These are phyloP conservation scores for Wickerhamiella slavikovae DNA, from an alignment of 805 yeast genomes.

Conservation along the genomic window DNA sequence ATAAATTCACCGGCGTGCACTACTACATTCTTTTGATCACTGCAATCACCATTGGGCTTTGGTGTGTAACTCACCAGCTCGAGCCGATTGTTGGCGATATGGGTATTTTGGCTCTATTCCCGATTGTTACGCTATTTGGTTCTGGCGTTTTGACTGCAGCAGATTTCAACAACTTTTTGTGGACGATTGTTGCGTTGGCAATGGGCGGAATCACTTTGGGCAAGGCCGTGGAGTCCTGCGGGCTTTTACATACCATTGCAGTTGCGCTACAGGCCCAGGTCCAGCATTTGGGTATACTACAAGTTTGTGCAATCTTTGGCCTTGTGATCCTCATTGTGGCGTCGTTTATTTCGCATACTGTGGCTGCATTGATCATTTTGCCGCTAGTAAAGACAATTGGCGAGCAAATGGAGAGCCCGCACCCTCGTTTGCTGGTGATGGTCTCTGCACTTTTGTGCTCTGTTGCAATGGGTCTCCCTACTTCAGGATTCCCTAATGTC, in stretches of 20 bases:
- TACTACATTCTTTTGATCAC: conserved; percentile 55
- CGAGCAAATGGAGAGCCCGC: conserved; percentile 36
- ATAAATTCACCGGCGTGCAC: conserved; percentile 50
- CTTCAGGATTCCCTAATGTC: conserved; percentile 94
- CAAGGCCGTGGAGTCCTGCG: conserved; percentile 84
- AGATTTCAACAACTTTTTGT: conserved; percentile 85
- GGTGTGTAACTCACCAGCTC: conserved; percentile 75
- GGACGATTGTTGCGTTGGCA: conserved; percentile 90
- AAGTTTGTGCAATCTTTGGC: conserved; percentile 63
- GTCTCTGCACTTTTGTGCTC: conserved; percentile 53
- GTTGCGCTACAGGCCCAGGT: conserved; percentile 40
- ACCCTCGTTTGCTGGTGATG: conserved; percentile 64
- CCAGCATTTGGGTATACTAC: conserved; percentile 46
- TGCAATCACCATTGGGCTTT: conserved; percentile 49
- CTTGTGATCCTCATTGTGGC: conserved; percentile 65
- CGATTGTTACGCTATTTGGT: conserved; percentile 81
- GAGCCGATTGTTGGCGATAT: conserved; percentile 70
- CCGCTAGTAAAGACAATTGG: conserved; percentile 88
- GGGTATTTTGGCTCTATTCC: conserved; percentile 89
- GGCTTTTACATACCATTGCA: conserved; percentile 66
- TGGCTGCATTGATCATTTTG: conserved; percentile 81
- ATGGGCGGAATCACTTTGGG: conserved; percentile 98
- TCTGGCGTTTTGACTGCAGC: conserved; percentile 72
- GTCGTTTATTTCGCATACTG: conserved; percentile 91
- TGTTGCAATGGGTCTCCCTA: conserved; percentile 93